Conservation (phyloP, 2,329 filamentous ascomycete species). For the Cladosporium velox region DNA sequence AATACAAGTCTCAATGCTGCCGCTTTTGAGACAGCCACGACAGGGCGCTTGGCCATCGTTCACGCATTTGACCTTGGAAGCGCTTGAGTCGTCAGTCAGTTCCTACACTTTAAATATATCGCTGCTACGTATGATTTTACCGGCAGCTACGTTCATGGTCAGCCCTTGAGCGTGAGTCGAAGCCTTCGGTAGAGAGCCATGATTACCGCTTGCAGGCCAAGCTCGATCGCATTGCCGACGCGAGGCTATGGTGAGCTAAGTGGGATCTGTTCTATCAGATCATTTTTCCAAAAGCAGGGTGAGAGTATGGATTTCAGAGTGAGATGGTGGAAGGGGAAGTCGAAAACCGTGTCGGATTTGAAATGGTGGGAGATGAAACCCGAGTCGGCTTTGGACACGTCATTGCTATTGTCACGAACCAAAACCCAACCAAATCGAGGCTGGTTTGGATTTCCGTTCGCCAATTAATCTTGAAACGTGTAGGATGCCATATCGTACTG, state of each 20-base stretch:
- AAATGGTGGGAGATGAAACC: neutral
- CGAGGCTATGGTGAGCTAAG: neutral
- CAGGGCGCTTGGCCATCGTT: neutral
- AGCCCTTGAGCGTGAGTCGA: neutral
- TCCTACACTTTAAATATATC: neutral
- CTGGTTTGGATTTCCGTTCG: neutral
- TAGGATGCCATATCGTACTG: neutral
- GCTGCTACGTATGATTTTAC: neutral
- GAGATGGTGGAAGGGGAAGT: neutral
- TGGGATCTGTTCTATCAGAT: neutral
- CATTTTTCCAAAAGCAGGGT: neutral
- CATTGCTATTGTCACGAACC: neutral
- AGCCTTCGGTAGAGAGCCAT: neutral
- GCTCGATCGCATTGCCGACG: neutral
- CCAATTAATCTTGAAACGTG: neutral
- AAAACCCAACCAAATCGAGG: neutral
- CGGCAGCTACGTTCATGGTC: neutral
- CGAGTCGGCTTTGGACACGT: neutral
- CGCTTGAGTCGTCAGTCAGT: neutral
- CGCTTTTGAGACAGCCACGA: neutral
- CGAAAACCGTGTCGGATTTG: neutral
- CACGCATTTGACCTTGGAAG: neutral
- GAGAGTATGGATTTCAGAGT: neutral
- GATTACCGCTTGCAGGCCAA: neutral
- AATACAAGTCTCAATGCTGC: neutral